Base-by-base conservation (phyloP, 164 flowering plant species). In the Kingdonia uniflora region DNA sequence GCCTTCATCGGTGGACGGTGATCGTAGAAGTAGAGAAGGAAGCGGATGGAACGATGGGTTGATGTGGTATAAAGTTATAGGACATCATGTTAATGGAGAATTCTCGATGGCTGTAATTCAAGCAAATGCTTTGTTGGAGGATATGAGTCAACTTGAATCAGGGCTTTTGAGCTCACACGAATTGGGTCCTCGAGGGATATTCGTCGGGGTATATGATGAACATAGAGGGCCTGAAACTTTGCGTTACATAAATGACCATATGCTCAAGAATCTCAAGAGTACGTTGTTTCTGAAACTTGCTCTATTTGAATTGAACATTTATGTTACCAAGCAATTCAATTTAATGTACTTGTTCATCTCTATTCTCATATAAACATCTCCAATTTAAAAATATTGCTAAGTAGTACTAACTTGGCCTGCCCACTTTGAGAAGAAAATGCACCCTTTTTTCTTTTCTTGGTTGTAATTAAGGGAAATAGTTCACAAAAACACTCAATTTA, bases 191-290 rank as follows among this genome's bases (percentile, higher is more conserved):
- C 70, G 65, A 26, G 97, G 96, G 17, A 87, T 92, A 0, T 91
- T 80, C 63, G 86, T 91, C 22, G 96, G 96, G 56, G 56, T 91
- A 37, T 91, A 83, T 70, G 97, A 91, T 71, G 97, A 95, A 20
- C 97, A 91, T 76, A 96, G 89, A 61, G 96, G 96, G 54, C 92
- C 97, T 5, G 97, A 91, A 70, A 75, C 92, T 56, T 67, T 96
- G 5, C 74, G 81, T 19, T 87, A 83, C 61, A 66, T 91, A 14
- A 83, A 75, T 48, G 70, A 81, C 2, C 75, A 56, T 48, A 75
- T 91, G 1, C 87, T 85, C 61, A 56, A 62, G 33, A 65, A 87
- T 70, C 61, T 87, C 52, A 81, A 81, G 74, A 77, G 97, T 90
- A 81, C 24, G 84, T 57, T n/a, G 35, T 29, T 3, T 8, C n/a